Evolutionary conservation across 2,329 filamentous ascomycete species (phyloP).

Genomic region (Botryotinia globosa): DNA sequence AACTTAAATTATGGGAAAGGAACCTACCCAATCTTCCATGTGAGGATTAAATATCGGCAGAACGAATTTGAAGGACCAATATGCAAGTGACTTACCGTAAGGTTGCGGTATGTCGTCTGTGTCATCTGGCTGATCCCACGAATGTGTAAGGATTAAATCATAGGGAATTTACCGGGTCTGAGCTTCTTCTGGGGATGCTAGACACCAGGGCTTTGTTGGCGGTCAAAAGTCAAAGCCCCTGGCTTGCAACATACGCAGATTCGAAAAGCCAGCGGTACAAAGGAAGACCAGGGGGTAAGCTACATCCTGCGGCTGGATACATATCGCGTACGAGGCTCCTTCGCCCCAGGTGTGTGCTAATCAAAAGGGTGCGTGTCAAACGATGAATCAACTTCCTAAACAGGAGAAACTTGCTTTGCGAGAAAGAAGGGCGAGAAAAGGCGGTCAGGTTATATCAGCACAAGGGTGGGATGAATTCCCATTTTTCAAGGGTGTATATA

Average conservation of each 20-base stretch:
- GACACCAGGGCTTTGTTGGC: conserved; percentile 30
- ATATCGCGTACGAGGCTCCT: conserved; percentile 21
- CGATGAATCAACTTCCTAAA: conserved; percentile 19
- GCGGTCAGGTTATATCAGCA: conserved; percentile 16
- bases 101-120: conserved; percentile 38
- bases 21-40: conserved; percentile 29
- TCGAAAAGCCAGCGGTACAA: conserved; percentile 32
- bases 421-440: conserved; percentile 10
- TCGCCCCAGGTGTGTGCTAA: conserved; percentile 28
- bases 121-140: conserved; percentile 38
- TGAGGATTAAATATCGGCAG: conserved; percentile 36
- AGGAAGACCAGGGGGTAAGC: conserved; percentile 20
- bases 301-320: conserved; percentile 21
- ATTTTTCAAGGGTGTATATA: conserved; percentile 15
- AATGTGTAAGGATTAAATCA: conserved; percentile 27
- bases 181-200: conserved; percentile 38
- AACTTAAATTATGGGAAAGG: conserved; percentile 25
- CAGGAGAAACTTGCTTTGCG: conserved; percentile 16
- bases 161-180: conserved; percentile 32
- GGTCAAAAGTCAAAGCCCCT: conserved; percentile 37
- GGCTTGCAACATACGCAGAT: conserved; percentile 33
- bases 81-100: conserved; percentile 37
- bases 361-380: conserved; percentile 27
- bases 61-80: conserved; percentile 37
- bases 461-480: conserved; percentile 19